Evolutionary conservation across 768 basidiomycete genomes (phyloP).

Genomic region (Boletus bicolor): DNA sequence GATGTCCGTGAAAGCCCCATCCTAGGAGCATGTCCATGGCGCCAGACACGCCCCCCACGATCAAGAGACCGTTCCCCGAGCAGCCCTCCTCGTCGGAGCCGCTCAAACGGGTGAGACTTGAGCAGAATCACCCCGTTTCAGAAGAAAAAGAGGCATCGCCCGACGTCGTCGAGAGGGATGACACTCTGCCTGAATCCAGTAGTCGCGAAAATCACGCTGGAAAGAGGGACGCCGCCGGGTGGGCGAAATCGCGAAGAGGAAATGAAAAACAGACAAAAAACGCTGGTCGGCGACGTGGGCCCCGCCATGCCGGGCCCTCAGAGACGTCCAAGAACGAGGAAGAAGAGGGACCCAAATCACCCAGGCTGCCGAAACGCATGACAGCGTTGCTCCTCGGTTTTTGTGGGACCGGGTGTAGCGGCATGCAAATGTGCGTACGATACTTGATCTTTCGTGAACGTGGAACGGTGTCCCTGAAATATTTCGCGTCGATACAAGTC

Average conservation of each 20-base stretch:
- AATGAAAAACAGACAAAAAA: constrained; percentile 39
- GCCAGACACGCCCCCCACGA: neutral
- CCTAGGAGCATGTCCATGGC: constrained; percentile 1
- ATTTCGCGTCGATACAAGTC: constrained; percentile 39
- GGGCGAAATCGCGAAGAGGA: constrained; percentile 32
- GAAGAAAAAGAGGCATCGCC: neutral
- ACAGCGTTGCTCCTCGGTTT: constrained; percentile 86
- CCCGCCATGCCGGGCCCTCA: constrained; percentile 36
- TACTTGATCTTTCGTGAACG: no score
- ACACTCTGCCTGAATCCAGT: neutral
- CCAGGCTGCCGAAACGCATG: constrained; percentile 77
- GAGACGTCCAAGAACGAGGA: constrained; percentile 21
- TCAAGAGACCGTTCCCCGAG: constrained; percentile 8
- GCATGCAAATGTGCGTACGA: constrained; percentile 89
- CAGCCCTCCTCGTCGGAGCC: neutral
- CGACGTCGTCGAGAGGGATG: neutral
- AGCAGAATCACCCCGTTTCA: neutral
- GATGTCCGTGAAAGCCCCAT: neutral
- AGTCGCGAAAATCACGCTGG: constrained; percentile 1
- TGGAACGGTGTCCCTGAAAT: neutral
- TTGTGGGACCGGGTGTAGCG: constrained; percentile 87
- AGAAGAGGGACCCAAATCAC: constrained; percentile 36
- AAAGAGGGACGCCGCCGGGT: constrained; percentile 30
- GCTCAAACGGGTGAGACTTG: constrained; percentile 14
- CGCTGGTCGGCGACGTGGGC: constrained; percentile 40